Evolutionary conservation across 1,284 basidiomycete genomes (phyloP).

Genomic region (Moniliophthora roreri): DNA sequence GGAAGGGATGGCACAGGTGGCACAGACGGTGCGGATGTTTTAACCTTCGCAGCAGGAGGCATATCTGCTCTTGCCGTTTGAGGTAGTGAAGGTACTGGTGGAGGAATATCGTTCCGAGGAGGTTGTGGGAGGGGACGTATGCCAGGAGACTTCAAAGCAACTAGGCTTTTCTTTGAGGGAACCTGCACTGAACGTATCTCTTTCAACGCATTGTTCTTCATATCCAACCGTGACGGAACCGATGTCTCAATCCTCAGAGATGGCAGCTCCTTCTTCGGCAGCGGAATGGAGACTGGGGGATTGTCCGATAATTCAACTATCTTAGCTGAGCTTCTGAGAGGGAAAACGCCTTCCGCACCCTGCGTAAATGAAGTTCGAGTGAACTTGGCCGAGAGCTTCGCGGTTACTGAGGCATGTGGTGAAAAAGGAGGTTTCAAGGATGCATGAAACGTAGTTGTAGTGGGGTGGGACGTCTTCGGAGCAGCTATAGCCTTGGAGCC

Average conservation of each 20-base stretch:
- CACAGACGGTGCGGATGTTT: no score
- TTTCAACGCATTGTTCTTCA: neutral
- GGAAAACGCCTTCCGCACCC: neutral
- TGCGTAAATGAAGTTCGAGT: neutral
- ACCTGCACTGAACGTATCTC: neutral
- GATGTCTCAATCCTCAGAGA: neutral
- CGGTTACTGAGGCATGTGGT: slow-evolving; percentile 1
- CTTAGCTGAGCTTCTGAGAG: neutral
- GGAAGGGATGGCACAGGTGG: neutral
- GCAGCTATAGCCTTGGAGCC: neutral
- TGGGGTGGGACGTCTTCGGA: slow-evolving; percentile 7
- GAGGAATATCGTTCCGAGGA: no score
- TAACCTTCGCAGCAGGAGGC: neutral
- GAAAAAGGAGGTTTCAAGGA: neutral
- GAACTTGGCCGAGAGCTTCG: slow-evolving; percentile 9
- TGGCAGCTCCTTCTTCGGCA: neutral
- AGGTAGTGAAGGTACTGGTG: slow-evolving; percentile 5
- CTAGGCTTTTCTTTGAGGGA: neutral
- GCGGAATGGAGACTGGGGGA: neutral
- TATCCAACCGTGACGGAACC: neutral
- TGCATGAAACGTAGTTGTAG: neutral
- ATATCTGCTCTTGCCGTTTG: neutral
- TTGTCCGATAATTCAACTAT: slow-evolving; percentile 13
- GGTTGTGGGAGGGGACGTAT: slow-evolving; percentile 1
- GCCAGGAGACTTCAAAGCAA: neutral